These are phyloP conservation scores for Haplosporangium sp. DNA, from an alignment of 371 early-diverging fungal genomes.

Conservation along the genomic window DNA sequence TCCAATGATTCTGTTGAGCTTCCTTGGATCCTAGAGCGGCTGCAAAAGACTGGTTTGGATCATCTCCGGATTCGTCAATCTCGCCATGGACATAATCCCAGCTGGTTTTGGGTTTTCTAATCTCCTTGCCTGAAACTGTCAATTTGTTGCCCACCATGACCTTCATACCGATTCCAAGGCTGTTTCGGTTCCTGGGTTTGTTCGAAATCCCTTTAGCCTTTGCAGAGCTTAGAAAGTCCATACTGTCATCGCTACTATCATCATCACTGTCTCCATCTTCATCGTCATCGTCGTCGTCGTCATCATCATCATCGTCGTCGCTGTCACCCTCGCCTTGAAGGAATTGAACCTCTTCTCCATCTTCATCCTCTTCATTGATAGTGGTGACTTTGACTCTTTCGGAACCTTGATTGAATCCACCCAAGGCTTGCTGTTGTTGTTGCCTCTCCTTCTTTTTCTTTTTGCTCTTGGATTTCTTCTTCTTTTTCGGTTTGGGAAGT, in stretches of 20 bases:
- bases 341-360: constrained; percentile 23
- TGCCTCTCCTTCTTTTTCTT: constrained; percentile 26
- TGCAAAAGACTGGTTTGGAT: constrained; percentile 19
- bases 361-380: constrained; percentile 33
- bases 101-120: constrained; percentile 48
- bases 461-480: constrained; percentile 28
- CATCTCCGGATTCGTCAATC: constrained; percentile 22
- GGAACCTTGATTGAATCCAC: constrained; percentile 7
- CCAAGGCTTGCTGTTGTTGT: background rate
- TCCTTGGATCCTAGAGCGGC: constrained; percentile 32
- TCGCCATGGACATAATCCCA: constrained; percentile 52
- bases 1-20: constrained; percentile 14
- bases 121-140: constrained; percentile 54
- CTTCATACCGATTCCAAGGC: constrained; percentile 47
- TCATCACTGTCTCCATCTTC: constrained; percentile 27
- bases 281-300: constrained; percentile 22
- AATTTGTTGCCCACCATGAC: constrained; percentile 54
- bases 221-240: constrained; percentile 30
- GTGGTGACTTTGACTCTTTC: constrained; percentile 29
- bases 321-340: constrained; percentile 23
- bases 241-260: constrained; percentile 28
- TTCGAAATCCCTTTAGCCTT: constrained; percentile 37
- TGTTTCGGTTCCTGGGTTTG: constrained; percentile 53
- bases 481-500: constrained; percentile 35
- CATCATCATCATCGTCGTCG: constrained; percentile 22